Percentiles rank a stretch among this genome's conserved stretches.
phyloP scores from a whole-genome alignment of 805 yeast genomes.

The Myxozyma lipomycoides region DNA sequence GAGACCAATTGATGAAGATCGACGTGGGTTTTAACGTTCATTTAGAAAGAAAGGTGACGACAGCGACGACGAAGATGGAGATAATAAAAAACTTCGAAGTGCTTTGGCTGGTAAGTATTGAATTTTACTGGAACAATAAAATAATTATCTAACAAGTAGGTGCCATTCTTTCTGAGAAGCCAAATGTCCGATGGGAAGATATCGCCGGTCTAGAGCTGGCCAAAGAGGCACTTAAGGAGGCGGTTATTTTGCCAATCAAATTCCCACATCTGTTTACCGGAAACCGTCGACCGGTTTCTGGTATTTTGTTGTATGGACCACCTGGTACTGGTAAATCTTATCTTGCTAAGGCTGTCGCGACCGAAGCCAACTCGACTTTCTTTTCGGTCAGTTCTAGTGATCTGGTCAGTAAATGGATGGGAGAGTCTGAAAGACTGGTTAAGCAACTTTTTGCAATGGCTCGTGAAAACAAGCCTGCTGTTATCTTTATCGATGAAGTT shows the following conservation, averaged over 20 bases:
- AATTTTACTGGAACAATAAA: neutral
- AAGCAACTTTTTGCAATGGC: slow-evolving; percentile 95
- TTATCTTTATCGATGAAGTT: slow-evolving; percentile 95
- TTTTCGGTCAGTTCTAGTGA: slow-evolving; percentile 96
- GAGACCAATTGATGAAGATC: neutral
- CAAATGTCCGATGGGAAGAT: slow-evolving; percentile 91
- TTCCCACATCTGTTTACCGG: slow-evolving; percentile 96
- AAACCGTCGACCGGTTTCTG: slow-evolving; percentile 86
- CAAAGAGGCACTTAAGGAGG: slow-evolving; percentile 94
- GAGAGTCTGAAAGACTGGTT: slow-evolving; percentile 93
- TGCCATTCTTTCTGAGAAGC: slow-evolving; percentile 85
- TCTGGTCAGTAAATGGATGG: slow-evolving; percentile 98
- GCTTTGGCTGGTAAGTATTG: slow-evolving; percentile 64
- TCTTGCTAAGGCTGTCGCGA: slow-evolving; percentile 96
- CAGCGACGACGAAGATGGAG: slow-evolving; percentile 65
- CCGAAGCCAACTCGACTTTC: slow-evolving; percentile 95
- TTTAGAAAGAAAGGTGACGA: slow-evolving; percentile 39
- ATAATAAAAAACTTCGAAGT: slow-evolving; percentile 81
- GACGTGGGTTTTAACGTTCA: too few relatives aligned
- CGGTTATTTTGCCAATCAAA: slow-evolving; percentile 91
- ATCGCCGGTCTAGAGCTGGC: slow-evolving; percentile 95
- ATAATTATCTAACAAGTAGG: slow-evolving; percentile 5
- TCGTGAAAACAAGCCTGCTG: slow-evolving; percentile 90
- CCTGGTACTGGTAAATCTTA: slow-evolving; percentile 99
- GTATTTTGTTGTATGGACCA: slow-evolving; percentile 83